phyloP scores from a whole-genome alignment of 2,329 filamentous ascomycete species.

The Fusarium buxicola region DNA sequence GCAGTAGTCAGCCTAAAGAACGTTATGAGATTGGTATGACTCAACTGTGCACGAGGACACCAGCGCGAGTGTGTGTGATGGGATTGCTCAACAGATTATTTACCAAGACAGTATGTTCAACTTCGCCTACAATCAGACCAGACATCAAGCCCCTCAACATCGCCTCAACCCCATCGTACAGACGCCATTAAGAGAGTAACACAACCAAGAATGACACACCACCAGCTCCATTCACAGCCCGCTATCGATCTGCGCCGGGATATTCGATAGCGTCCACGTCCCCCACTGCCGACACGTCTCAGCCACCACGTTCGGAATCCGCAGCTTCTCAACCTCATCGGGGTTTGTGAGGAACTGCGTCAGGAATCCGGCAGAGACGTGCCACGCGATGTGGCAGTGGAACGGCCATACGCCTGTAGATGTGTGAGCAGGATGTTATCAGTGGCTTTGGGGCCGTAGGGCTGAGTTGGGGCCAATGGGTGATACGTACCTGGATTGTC shows the following conservation, averaged over 20 bases:
- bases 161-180: not conserved
- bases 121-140: not conserved
- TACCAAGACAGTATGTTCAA: constrained; percentile 9
- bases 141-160: not conserved
- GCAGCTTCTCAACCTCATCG: constrained; percentile 53
- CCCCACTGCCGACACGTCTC: constrained; percentile 67
- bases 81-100: constrained; percentile 4
- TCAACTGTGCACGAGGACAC: not conserved
- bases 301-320: constrained; percentile 60
- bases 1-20: constrained; percentile 8
- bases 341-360: constrained; percentile 61
- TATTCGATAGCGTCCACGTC: constrained; percentile 59
- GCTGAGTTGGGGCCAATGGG: not conserved
- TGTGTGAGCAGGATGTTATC: constrained; percentile 14
- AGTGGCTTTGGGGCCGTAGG: not conserved
- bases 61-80: not conserved
- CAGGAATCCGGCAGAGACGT: constrained; percentile 64
- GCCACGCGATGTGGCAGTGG: constrained; percentile 69
- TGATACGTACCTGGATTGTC: constrained; percentile 56
- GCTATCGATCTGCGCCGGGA: constrained; percentile 65
- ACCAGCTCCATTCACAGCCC: constrained; percentile 54
- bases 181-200: not conserved
- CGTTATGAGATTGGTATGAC: not conserved
- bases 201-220: not conserved
- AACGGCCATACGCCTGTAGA: constrained; percentile 62